Conservation (phyloP, 352 stramenopile species). For the Halophytophthora batemanensis region DNA sequence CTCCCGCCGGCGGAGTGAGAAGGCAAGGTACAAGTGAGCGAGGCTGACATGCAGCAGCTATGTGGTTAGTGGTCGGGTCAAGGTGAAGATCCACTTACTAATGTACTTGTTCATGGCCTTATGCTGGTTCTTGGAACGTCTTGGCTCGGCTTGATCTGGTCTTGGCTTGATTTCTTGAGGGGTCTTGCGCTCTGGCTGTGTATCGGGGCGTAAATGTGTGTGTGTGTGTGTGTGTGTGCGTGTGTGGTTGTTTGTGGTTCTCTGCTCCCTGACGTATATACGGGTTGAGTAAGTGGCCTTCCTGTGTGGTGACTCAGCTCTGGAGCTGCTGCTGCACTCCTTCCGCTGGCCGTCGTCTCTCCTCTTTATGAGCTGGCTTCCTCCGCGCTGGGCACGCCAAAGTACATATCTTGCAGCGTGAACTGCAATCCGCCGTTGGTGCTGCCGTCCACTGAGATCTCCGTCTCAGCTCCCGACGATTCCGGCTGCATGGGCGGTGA, state of each 20-base stretch:
- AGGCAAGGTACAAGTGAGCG: neutral
- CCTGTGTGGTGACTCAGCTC: neutral
- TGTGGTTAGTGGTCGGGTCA: neutral
- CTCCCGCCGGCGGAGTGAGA: slow-evolving; percentile 35
- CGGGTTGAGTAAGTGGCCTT: slow-evolving; percentile 15
- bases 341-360: slow-evolving; percentile 1
- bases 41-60: neutral
- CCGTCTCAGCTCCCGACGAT: slow-evolving; percentile 17
- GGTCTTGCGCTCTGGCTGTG: slow-evolving; percentile 17
- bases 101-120: slow-evolving; percentile 24
- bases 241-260: slow-evolving; percentile 12
- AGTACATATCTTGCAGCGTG: slow-evolving; percentile 83
- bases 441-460: slow-evolving; percentile 20
- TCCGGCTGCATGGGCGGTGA: slow-evolving; percentile 10
- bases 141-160: slow-evolving; percentile 9
- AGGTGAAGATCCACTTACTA: slow-evolving; percentile 19
- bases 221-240: slow-evolving; percentile 10
- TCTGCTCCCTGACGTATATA: slow-evolving; percentile 13
- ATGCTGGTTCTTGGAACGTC: neutral
- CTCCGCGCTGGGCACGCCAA: slow-evolving; percentile 44
- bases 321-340: neutral
- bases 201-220: slow-evolving; percentile 20
- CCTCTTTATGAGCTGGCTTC: slow-evolving; percentile 16
- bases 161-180: slow-evolving; percentile 19
- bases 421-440: slow-evolving; percentile 47